Evolutionary conservation across 2,329 filamentous ascomycete genomes (phyloP).

Genomic region (Pseudogymnoascus verrucosus): DNA sequence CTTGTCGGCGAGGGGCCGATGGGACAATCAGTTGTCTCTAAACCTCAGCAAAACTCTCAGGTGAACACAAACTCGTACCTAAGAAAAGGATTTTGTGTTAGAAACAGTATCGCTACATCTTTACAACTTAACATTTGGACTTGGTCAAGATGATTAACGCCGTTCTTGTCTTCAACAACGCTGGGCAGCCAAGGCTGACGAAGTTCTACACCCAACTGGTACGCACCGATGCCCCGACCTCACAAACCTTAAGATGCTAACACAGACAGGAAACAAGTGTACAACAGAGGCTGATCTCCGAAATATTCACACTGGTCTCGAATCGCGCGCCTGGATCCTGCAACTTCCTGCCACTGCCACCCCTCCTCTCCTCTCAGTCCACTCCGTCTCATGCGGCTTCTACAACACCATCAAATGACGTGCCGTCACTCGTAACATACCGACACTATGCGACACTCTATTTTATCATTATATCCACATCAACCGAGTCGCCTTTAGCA

Average conservation of each 20-base stretch:
- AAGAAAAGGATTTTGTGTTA: not conserved
- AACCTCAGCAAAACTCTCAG: not conserved
- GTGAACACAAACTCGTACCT: not conserved
- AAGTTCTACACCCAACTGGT: conserved; percentile 99
- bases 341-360: conserved; percentile 84
- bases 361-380: conserved; percentile 54
- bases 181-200: conserved; percentile 89
- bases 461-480: conserved; percentile 96
- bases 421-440: conserved; percentile 92
- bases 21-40: not conserved
- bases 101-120: not conserved
- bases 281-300: conserved; percentile 90
- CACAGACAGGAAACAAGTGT: conserved; percentile 78
- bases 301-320: conserved; percentile 93
- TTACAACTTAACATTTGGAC: not conserved
- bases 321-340: conserved; percentile 87
- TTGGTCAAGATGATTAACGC: conserved; percentile 80
- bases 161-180: conserved; percentile 97
- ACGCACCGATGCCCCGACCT: conserved; percentile 21
- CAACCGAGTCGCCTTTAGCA: conserved; percentile 89
- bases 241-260: conserved; percentile 10
- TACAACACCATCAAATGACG: conserved; percentile 66
- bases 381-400: conserved; percentile 56
- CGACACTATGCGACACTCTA: conserved; percentile 96
- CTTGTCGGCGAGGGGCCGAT: not conserved